Evolutionary conservation across 345 rosid genomes (phyloP), one percentile per base, ranked within the genome.

Genomic region (Schrenkiella parvula): DNA sequence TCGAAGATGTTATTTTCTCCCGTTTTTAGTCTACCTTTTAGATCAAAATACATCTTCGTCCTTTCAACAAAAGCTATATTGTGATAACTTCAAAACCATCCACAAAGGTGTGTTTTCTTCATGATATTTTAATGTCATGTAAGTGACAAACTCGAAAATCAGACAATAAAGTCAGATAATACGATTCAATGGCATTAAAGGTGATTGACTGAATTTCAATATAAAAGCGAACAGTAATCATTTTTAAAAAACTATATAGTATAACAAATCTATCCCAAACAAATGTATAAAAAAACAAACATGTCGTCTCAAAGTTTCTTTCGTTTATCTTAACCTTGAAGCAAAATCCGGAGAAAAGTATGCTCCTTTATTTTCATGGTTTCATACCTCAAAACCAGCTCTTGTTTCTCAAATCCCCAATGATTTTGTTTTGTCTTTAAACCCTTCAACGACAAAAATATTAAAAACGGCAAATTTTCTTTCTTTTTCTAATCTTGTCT

Each of bases 371-470:
- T 5, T 61, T 68, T 35, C 74, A 75, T 68, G 50, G 70, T 68
- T 75, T 75, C 79, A 75, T 61, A 75, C 74, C 2, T 44, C 74
- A 53, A 35, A 75, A 62, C 74, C 73, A 59, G 63, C 48, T 72
- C 54, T 59, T n/a, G 50, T 12, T 28, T 57, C 48, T 51, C 8
- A 39, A 50, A 22, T 39, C 73, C 18, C n/a, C 67, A 38, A 21
- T 42, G 6, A 2, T 5, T n/a, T n/a, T 57, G 14, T 50, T 37
- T 54, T 61, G 66, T 63, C 71, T 46, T 80, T 34, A 68, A 54
- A 38, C 10, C 32, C 37, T 1, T 48, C 64, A 28, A 74, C 19
- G 62, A 66, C 58, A 32, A 42, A 29, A 8, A 28, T 42, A 9
- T 4, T 5, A 13, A 64, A 65, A 65, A 55, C 66, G 34, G 51